Evolutionary conservation across 768 basidiomycete genomes (phyloP), one percentile per base, ranked within the genome.

Genomic region (Inosperma sp.): DNA sequence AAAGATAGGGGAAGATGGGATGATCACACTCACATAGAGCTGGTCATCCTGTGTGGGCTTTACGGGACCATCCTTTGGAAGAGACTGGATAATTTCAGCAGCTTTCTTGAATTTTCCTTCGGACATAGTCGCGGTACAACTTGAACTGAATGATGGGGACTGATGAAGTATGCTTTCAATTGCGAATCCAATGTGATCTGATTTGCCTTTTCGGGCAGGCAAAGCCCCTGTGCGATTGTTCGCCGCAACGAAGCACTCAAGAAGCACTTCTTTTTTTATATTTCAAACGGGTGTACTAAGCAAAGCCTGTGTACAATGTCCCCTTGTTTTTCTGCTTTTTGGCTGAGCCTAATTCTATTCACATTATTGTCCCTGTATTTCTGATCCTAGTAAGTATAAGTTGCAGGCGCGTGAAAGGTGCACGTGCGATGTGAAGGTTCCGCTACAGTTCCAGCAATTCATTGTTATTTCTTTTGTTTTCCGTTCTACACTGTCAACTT

Each of bases 11-110:
- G 14, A 14, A 44, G 22, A 19, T 22, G 13, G 26, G 21, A 48
- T 27, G 21, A 12, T 19, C 19, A 8, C 17, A 50, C 88, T 65
- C 67, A 93, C 94, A 59, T 71, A 74, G 58, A 97, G 87, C 74
- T 90, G 79, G 50, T 90, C 85, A 9, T 85, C 84, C 56, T 78
- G 70, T 14, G 71, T 56, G 16, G 90, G 89, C 73, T 89, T 72
- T 66, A 93, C 77, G 16, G 86, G 82, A 3, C 93, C 92, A 25
- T 85, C 84, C 70, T 86, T 81, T 47, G 91, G 90, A 9, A 93
- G 82, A 16, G 48, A 46, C 56, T 78, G 68, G 41, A 89, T 76
- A 68, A 91, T 86, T 13, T 58, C 60, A 37, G 83, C 82, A 57
- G 91, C 86, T 70, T 82, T 86, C 23, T 88, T 72, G 70, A 92